A percentile compares a stretch with the other conserved stretches of the same genome.
phyloP scores from a whole-genome alignment of 2,329 filamentous ascomycete genomes.

The Epichloe elymi region DNA sequence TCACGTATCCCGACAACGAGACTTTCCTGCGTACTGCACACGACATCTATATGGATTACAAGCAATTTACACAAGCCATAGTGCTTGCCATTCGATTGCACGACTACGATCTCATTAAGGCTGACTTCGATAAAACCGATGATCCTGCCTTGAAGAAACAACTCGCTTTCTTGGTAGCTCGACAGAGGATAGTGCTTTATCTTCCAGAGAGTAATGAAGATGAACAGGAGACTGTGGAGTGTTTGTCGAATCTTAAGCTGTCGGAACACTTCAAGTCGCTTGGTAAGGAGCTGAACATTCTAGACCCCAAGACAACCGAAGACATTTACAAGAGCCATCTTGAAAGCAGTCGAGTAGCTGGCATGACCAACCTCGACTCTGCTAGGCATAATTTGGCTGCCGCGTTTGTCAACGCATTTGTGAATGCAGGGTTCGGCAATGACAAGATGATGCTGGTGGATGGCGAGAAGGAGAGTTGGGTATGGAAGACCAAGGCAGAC shows the following conservation, averaged over 20 bases:
- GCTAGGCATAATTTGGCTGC: slow-evolving; percentile 91
- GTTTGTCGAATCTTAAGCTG: slow-evolving; percentile 74
- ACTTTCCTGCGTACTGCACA: slow-evolving; percentile 88
- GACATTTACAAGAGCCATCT: slow-evolving; percentile 99
- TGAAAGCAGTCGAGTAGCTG: slow-evolving; percentile 84
- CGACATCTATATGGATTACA: slow-evolving; percentile 84
- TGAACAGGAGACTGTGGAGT: slow-evolving; percentile 64
- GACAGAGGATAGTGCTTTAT: slow-evolving; percentile 79
- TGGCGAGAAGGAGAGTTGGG: slow-evolving; percentile 81
- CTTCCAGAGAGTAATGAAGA: slow-evolving; percentile 53
- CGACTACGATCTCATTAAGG: slow-evolving; percentile 68
- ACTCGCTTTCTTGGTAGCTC: slow-evolving; percentile 81
- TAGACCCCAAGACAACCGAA: slow-evolving; percentile 92
- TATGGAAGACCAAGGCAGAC: slow-evolving; percentile 98
- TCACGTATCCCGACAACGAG: slow-evolving; percentile 96
- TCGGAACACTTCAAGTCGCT: slow-evolving; percentile 88
- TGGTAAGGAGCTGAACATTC: slow-evolving; percentile 89
- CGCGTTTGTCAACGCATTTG: slow-evolving; percentile 92
- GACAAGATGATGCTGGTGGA: slow-evolving; percentile 97
- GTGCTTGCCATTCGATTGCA: slow-evolving; percentile 89
- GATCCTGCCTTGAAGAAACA: slow-evolving; percentile 83
- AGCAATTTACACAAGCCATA: slow-evolving; percentile 86
- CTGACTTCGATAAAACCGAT: slow-evolving; percentile 66
- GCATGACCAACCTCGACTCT: slow-evolving; percentile 89
- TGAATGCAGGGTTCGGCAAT: slow-evolving; percentile 87